These are phyloP conservation scores for Moesziomyces aphidis DNA, from an alignment of 1,284 basidiomycete species.

Conservation along the genomic window DNA sequence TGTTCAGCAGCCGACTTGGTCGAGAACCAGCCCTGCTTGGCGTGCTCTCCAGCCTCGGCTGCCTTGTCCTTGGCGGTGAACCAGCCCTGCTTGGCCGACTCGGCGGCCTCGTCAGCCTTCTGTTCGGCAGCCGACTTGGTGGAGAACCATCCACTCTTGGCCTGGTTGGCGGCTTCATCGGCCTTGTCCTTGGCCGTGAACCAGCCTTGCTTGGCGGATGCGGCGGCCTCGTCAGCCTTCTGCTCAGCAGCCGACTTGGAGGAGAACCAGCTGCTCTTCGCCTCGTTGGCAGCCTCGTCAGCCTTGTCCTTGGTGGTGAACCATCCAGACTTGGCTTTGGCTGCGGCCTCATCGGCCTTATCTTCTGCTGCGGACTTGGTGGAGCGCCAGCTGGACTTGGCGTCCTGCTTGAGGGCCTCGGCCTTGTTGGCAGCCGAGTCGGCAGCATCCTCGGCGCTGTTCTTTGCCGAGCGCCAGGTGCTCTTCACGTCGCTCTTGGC, in stretches of 20 bases:
- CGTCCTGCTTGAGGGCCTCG: conserved; percentile 26
- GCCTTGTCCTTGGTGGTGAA: conserved; percentile 34
- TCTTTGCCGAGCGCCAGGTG: conserved; percentile 31
- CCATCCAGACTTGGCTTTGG: conserved; percentile 28
- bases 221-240: conserved; percentile 32
- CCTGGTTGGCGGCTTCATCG: conserved; percentile 25
- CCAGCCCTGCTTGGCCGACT: conserved; percentile 13
- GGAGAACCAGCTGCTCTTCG: conserved; percentile 20
- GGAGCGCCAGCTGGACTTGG: conserved; percentile 39
- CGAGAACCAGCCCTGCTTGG: conserved; percentile 21
- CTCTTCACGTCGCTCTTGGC: conserved; percentile 35
- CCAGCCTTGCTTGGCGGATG: conserved; percentile 29
- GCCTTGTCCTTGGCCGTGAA: conserved; percentile 36
- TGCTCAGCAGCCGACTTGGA: conserved; percentile 21
- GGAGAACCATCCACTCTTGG: conserved; percentile 17
- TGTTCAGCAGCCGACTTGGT: conserved; percentile 16
- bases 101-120: conserved; percentile 20
- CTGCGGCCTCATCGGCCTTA: conserved; percentile 26
- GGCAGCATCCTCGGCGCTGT: conserved; percentile 20
- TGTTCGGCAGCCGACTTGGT: conserved; percentile 27
- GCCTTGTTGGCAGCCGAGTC: conserved; percentile 26
- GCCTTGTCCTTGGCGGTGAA: conserved; percentile 27
- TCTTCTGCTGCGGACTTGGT: conserved; percentile 34
- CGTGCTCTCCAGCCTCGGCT: conserved; percentile 7
- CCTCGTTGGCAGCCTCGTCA: conserved; percentile 14